Conservation (phyloP, 257 asterid genomes). For the Nicotiana benthamiana region DNA sequence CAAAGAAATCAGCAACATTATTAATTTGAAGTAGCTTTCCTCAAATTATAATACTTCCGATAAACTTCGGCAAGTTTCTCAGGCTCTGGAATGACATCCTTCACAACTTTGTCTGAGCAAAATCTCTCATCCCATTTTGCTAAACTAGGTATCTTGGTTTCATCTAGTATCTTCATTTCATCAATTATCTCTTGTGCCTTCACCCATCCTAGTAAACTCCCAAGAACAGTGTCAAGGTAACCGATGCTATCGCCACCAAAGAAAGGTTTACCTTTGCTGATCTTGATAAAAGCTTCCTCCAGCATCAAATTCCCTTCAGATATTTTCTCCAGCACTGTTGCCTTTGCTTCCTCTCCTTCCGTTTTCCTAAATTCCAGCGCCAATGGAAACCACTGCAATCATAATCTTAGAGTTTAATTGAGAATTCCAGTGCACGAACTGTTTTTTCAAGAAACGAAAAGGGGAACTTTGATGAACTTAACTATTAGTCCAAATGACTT, state of each 20-base stretch:
- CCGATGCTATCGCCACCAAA: slow-evolving; percentile 35
- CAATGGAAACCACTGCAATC: slow-evolving; percentile 26
- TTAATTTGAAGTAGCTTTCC: not conserved
- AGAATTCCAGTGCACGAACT: not conserved
- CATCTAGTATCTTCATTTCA: slow-evolving; percentile 18
- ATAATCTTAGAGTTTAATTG: not conserved
- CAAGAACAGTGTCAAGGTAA: slow-evolving; percentile 31
- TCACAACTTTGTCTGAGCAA: not conserved
- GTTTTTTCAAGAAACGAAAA: not conserved
- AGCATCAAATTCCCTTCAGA: slow-evolving; percentile 14
- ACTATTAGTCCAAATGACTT: not conserved
- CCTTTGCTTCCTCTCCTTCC: slow-evolving; percentile 21
- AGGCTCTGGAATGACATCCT: slow-evolving; percentile 7
- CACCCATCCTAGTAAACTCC: slow-evolving; percentile 20
- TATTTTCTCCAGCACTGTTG: slow-evolving; percentile 14
- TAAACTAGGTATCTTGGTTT: slow-evolving; percentile 21
- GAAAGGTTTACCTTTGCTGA: slow-evolving; percentile 27
- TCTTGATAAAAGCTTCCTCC: slow-evolving; percentile 32
- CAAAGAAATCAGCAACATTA: not conserved
- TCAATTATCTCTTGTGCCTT: slow-evolving; percentile 1
- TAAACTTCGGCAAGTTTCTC: not conserved
- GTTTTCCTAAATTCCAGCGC: slow-evolving; percentile 1
- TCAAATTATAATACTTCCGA: not conserved
- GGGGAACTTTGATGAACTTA: not conserved
- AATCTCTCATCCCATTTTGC: slow-evolving; percentile 9